Percentiles rank a stretch among this genome's conserved stretches.
Evolutionary conservation across 2,329 filamentous ascomycete species (phyloP).

Genomic region (Apiospora marii): DNA sequence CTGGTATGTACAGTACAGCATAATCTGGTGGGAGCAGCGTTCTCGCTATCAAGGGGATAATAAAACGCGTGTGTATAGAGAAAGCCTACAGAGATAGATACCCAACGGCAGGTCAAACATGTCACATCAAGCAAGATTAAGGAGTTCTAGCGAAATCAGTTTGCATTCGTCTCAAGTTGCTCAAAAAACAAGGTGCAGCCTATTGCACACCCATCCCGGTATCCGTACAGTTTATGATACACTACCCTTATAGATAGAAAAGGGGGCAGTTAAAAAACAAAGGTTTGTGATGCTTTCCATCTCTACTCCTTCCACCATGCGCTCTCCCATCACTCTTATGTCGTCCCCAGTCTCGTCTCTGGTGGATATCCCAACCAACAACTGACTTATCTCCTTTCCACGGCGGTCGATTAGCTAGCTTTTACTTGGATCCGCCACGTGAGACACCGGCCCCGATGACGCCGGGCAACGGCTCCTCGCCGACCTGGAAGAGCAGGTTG

Average conservation of each 20-base stretch:
- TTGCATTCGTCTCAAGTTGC: background rate
- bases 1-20: too few species aligned
- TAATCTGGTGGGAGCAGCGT: too few species aligned
- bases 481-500: conserved; percentile 82
- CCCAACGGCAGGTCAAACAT: background rate
- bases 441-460: conserved; percentile 96
- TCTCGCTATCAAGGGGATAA: too few species aligned
- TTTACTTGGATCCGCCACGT: conserved; percentile 63
- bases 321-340: background rate
- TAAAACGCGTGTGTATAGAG: conserved; percentile 24
- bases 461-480: conserved; percentile 86
- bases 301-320: background rate
- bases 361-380: background rate
- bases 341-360: background rate
- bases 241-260: conserved; percentile 25
- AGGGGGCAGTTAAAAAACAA: conserved; percentile 5
- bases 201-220: conserved; percentile 5
- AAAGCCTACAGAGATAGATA: conserved; percentile 15
- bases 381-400: background rate
- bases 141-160: conserved; percentile 10
- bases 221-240: conserved; percentile 29
- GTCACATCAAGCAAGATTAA: background rate
- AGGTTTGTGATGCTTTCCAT: conserved; percentile 9
- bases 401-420: background rate
- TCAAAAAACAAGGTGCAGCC: conserved; percentile 17